phyloP scores from a whole-genome alignment of 345 rosid species.

The Hibiscus mutabilis region DNA sequence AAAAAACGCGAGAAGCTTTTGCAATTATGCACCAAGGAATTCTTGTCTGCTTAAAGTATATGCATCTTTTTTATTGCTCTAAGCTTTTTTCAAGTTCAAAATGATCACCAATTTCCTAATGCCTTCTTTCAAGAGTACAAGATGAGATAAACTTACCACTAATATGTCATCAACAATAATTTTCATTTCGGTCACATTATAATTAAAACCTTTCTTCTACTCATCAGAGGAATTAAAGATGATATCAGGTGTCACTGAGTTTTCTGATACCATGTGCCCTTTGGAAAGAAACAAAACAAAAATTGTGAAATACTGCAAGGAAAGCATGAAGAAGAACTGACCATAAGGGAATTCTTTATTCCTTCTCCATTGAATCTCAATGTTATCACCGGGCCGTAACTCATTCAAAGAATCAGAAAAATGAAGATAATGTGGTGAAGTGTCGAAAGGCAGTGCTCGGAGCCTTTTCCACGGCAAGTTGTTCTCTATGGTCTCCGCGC shows the following conservation, averaged over 20 bases:
- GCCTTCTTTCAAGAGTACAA: slow-evolving; percentile 3
- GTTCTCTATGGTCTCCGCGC: not conserved
- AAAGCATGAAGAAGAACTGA: slow-evolving; percentile 15
- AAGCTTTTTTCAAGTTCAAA: no score
- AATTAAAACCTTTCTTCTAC: not conserved
- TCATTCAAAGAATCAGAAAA: slow-evolving; percentile 60
- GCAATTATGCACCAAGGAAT: no score
- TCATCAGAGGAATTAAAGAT: not conserved
- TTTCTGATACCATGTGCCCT: no score
- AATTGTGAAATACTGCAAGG: not conserved
- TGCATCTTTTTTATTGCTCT: no score
- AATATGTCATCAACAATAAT: slow-evolving; percentile 53
- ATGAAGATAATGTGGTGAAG: slow-evolving; percentile 62
- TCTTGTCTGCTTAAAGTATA: no score
- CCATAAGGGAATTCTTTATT: slow-evolving; percentile 72
- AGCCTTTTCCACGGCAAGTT: not conserved
- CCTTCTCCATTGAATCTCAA: slow-evolving; percentile 96
- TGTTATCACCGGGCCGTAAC: slow-evolving; percentile 73
- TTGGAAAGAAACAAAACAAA: not conserved
- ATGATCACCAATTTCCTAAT: no score
- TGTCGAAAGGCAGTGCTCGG: slow-evolving; percentile 29
- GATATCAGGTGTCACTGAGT: not conserved
- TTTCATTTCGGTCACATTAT: slow-evolving; percentile 59
- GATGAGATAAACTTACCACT: slow-evolving; percentile 43
- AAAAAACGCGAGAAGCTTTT: not conserved